phyloP scores from a whole-genome alignment of 352 stramenopile species.

The Pythium chondricola region DNA sequence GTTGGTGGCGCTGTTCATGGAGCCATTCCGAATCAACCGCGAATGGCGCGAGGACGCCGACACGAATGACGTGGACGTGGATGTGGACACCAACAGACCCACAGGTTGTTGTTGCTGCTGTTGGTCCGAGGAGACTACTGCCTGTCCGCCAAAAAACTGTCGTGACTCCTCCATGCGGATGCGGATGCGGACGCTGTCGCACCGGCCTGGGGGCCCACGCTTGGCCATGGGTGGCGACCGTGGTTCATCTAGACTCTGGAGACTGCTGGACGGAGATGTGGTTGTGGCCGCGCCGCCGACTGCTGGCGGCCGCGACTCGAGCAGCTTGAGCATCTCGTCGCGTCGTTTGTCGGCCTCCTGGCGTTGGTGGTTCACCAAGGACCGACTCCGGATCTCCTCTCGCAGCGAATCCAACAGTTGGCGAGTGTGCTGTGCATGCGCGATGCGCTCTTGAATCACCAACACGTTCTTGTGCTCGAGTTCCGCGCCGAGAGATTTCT shows the following conservation, averaged over 20 bases:
- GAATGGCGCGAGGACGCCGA: too few relatives aligned
- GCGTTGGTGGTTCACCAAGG: slow-evolving; percentile 30
- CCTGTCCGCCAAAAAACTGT: slow-evolving; percentile 5
- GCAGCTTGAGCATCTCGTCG: slow-evolving; percentile 41
- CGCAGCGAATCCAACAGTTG: slow-evolving; percentile 41
- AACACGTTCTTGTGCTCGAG: slow-evolving; percentile 22
- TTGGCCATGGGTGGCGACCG: slow-evolving; percentile 1
- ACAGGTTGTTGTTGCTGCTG: too few relatives aligned
- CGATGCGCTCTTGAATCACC: slow-evolving; percentile 16
- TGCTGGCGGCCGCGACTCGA: slow-evolving; percentile 21
- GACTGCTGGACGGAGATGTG: not conserved
- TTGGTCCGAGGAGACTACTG: too few relatives aligned
- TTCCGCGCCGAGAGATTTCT: slow-evolving; percentile 28
- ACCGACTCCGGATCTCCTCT: slow-evolving; percentile 38
- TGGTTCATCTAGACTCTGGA: not conserved
- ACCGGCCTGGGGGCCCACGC: slow-evolving; percentile 1
- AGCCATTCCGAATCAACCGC: slow-evolving; percentile 6
- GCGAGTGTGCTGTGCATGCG: slow-evolving; percentile 24
- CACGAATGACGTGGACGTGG: too few relatives aligned
- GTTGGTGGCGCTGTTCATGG: slow-evolving; percentile 13
- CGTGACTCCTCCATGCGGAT: slow-evolving; percentile 10
- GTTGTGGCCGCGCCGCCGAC: not conserved
- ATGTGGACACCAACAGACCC: too few relatives aligned
- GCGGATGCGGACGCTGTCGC: slow-evolving; percentile 13
- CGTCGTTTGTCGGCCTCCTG: slow-evolving; percentile 40